A percentile compares a stretch with the other conserved stretches of the same genome.
These are phyloP conservation scores for Sarocladiaceae sp. DNA, from an alignment of 2,329 filamentous ascomycete genomes.

Conservation along the genomic window DNA sequence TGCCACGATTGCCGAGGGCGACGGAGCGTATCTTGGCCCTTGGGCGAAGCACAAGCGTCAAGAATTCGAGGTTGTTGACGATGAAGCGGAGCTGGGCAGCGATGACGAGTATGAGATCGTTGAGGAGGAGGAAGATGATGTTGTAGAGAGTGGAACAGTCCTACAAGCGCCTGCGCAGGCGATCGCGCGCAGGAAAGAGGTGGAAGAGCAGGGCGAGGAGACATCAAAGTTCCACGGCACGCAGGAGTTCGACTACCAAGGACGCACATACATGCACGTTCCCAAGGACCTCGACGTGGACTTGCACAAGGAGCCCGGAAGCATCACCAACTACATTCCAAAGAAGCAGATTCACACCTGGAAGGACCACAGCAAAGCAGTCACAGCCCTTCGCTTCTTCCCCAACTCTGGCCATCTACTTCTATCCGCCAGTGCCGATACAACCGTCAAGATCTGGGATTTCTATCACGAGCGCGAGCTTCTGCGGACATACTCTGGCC, in stretches of 20 bases:
- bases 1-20: slow-evolving; percentile 77
- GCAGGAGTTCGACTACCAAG: slow-evolving; percentile 86
- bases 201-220: slow-evolving; percentile 63
- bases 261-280: slow-evolving; percentile 95
- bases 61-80: slow-evolving; percentile 69
- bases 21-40: slow-evolving; percentile 85
- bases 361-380: slow-evolving; percentile 77
- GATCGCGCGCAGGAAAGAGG: slow-evolving; percentile 51
- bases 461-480: slow-evolving; percentile 87
- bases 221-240: slow-evolving; percentile 83
- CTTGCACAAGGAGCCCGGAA: slow-evolving; percentile 74
- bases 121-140: slow-evolving; percentile 70
- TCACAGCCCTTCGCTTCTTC: slow-evolving; percentile 88
- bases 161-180: slow-evolving; percentile 52
- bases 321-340: slow-evolving; percentile 83
- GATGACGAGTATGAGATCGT: slow-evolving; percentile 77
- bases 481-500: slow-evolving; percentile 85
- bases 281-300: slow-evolving; percentile 87
- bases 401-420: slow-evolving; percentile 83
- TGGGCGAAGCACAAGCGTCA: slow-evolving; percentile 81
- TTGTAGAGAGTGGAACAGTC: slow-evolving; percentile 60
- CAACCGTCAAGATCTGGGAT: slow-evolving; percentile 91
- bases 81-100: slow-evolving; percentile 71
- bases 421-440: slow-evolving; percentile 84
- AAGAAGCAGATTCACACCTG: slow-evolving; percentile 92